phyloP scores from a whole-genome alignment of 1,284 basidiomycete genomes.

The Ustilago vetiveriae region DNA sequence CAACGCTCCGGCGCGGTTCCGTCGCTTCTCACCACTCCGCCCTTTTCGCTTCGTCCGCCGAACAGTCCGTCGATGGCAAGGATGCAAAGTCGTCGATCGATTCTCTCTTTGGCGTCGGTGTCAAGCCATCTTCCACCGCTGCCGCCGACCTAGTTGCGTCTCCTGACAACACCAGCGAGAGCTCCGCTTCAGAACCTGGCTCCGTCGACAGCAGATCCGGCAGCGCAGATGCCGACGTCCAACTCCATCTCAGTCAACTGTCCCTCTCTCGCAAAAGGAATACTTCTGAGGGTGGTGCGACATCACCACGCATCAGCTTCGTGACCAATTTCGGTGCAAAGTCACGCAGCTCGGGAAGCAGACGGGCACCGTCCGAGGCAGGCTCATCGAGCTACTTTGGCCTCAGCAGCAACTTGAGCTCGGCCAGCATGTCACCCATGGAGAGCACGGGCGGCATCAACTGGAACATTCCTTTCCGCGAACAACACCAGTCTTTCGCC shows the following conservation, averaged over 20 bases:
- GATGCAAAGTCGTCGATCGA: conserved; percentile 3
- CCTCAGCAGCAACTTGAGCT: conserved; percentile 18
- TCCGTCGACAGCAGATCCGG: conserved; percentile 20
- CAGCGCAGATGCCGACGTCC: conserved; percentile 18
- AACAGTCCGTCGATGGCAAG: neutral
- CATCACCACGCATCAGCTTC: conserved; percentile 27
- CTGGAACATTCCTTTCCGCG: conserved; percentile 32
- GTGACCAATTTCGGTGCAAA: conserved; percentile 38
- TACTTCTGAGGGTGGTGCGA: conserved; percentile 5
- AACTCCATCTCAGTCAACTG: conserved; percentile 23
- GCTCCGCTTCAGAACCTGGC: conserved; percentile 24
- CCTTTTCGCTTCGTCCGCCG: neutral
- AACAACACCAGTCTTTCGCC: conserved; percentile 28
- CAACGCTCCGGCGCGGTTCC: conserved; percentile 2
- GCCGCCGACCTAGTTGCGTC: conserved; percentile 10
- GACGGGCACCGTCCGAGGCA: conserved; percentile 17
- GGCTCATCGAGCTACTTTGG: conserved; percentile 23
- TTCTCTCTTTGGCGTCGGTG: conserved; percentile 3
- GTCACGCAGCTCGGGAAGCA: conserved; percentile 19
- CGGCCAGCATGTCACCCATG: conserved; percentile 36
- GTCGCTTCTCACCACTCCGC: neutral
- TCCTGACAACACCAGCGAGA: conserved; percentile 23
- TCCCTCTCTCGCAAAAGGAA: conserved; percentile 3
- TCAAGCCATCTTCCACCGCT: neutral
- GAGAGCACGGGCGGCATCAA: conserved; percentile 10